Evolutionary conservation across 352 stramenopile genomes (phyloP).

Genomic region (Globisporangium megalacanthum): DNA sequence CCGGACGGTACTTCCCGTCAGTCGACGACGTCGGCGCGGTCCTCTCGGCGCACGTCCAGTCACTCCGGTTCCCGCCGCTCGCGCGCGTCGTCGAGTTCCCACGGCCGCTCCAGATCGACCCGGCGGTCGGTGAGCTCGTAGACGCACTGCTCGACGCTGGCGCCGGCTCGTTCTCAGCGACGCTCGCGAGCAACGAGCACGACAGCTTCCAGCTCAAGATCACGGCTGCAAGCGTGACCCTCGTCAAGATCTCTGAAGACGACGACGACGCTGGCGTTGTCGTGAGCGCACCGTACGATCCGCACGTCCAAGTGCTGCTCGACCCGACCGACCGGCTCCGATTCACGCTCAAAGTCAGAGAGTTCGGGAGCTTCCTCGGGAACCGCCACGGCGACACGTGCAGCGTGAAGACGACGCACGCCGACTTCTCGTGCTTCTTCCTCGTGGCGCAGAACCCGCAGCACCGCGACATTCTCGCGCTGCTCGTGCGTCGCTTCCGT

Average conservation of each 20-base stretch:
- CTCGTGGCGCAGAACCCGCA: constrained; percentile 72
- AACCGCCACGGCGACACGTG: constrained; percentile 53
- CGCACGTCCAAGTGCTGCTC: constrained; percentile 65
- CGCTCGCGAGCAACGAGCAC: constrained; percentile 66
- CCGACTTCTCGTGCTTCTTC: constrained; percentile 64
- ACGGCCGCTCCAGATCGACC: constrained; percentile 43
- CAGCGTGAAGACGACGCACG: constrained; percentile 39
- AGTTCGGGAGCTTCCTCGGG: constrained; percentile 68
- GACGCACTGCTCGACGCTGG: constrained; percentile 67
- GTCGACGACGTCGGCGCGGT: constrained; percentile 61
- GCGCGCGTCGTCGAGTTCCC: constrained; percentile 50
- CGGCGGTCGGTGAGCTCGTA: constrained; percentile 60
- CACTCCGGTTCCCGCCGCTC: constrained; percentile 56
- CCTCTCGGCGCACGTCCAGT: constrained; percentile 57
- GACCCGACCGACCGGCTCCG: constrained; percentile 57
- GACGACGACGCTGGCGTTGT: constrained; percentile 61
- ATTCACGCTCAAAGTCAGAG: constrained; percentile 74
- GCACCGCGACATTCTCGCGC: constrained; percentile 69
- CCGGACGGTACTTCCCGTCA: constrained; percentile 58
- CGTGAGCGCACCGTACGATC: constrained; percentile 40
- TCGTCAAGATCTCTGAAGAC: constrained; percentile 74
- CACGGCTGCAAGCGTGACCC: constrained; percentile 29
- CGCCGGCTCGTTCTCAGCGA: constrained; percentile 69
- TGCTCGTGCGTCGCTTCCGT: constrained; percentile 73
- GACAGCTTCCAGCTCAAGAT: constrained; percentile 86